Evolutionary conservation across 805 yeast species (phyloP).

Genomic region (Pichia exigua): DNA sequence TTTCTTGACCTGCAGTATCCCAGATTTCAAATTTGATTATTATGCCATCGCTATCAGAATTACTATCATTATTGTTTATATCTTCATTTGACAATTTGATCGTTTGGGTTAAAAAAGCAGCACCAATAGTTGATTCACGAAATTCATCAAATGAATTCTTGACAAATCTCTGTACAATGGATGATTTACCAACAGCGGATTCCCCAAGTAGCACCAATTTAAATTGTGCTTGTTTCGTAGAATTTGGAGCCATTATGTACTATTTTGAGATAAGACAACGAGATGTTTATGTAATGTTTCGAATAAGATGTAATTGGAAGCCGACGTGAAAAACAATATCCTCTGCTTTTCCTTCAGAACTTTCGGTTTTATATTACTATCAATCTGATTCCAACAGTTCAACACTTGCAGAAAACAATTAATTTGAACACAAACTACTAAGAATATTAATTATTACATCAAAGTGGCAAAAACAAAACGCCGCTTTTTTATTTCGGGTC

Average conservation of each 20-base stretch:
- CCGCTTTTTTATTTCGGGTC: not conserved
- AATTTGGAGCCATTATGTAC: not conserved
- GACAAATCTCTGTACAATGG: constrained; percentile 61
- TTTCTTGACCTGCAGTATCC: constrained; percentile 68
- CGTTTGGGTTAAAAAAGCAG: constrained; percentile 70
- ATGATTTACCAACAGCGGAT: constrained; percentile 63
- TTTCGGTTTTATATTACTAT: too few species aligned
- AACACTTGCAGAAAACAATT: too few species aligned
- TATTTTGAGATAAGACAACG: not conserved
- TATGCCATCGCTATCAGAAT: not conserved
- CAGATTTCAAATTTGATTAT: constrained; percentile 65
- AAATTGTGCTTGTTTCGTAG: constrained; percentile 34
- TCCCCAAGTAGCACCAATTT: constrained; percentile 53
- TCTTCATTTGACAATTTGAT: constrained; percentile 22
- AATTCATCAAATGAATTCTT: constrained; percentile 66
- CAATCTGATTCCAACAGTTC: too few species aligned
- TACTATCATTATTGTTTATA: constrained; percentile 30
- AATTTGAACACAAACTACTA: too few species aligned
- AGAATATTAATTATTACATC: not conserved
- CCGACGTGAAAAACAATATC: not conserved
- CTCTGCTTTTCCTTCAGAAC: not conserved
- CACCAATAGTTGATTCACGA: constrained; percentile 78
- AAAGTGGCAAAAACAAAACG: not conserved
- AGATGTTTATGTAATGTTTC: not conserved
- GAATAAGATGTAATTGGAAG: constrained; percentile 13